Conservation (phyloP, 805 yeast species). For the Barnettozyma botsteinii region DNA sequence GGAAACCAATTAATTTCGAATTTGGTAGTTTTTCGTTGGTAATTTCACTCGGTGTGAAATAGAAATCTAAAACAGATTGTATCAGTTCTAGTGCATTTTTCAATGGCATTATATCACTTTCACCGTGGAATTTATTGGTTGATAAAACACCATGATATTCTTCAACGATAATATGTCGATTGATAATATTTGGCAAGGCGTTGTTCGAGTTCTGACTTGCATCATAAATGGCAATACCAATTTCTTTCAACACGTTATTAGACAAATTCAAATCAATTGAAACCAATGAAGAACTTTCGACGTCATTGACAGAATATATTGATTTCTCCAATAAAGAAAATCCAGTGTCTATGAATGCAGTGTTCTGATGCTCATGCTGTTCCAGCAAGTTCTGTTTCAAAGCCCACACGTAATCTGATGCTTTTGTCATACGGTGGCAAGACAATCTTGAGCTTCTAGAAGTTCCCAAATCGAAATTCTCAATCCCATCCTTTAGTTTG, state of each 20-base stretch:
- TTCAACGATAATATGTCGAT: slow-evolving; percentile 15
- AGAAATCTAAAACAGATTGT: neutral
- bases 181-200: neutral
- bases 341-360: neutral
- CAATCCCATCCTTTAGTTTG: no score
- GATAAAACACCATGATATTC: slow-evolving; percentile 20
- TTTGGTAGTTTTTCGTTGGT: neutral
- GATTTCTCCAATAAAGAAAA: slow-evolving; percentile 3
- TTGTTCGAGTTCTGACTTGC: neutral
- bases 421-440: slow-evolving; percentile 3
- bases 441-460: neutral
- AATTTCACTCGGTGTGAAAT: neutral
- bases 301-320: slow-evolving; percentile 5
- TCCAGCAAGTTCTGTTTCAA: slow-evolving; percentile 1
- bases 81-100: slow-evolving; percentile 4
- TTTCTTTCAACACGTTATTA: slow-evolving; percentile 1
- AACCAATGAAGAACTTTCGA: neutral
- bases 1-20: neutral
- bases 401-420: slow-evolving; percentile 11
- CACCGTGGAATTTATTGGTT: slow-evolving; percentile 17
- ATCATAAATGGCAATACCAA: slow-evolving; percentile 9
- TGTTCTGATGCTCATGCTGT: no score
- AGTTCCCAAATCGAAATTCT: neutral
- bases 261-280: slow-evolving; percentile 3
- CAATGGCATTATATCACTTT: slow-evolving; percentile 11